A percentile compares a stretch with the other conserved stretches of the same genome.
Conservation (phyloP, 2,329 filamentous ascomycete genomes). For the Tolypocladium amazonense region DNA sequence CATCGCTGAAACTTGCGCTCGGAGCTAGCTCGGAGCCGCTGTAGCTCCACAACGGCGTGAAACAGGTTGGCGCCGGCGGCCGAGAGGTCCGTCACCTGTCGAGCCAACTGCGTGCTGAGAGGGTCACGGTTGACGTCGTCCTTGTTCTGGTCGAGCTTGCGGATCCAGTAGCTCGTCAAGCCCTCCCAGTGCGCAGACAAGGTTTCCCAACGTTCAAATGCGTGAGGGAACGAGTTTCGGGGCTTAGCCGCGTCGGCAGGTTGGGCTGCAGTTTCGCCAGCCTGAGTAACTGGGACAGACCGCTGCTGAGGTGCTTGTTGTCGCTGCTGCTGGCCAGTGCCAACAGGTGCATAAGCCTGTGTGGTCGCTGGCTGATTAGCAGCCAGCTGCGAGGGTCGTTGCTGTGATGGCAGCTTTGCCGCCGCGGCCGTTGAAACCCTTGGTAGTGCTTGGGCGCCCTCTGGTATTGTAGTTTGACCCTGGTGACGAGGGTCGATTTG, state of each 20-base stretch:
- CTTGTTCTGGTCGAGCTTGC: slow-evolving; percentile 80
- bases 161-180: slow-evolving; percentile 94
- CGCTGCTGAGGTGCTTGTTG: slow-evolving; percentile 3
- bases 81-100: slow-evolving; percentile 94
- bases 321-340: slow-evolving; percentile 8
- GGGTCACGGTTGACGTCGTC: slow-evolving; percentile 76
- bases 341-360: slow-evolving; percentile 4
- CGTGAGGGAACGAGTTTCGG: slow-evolving; percentile 78
- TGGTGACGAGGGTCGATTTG: slow-evolving; percentile 22
- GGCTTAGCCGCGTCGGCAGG: slow-evolving; percentile 22
- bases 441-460: slow-evolving; percentile 10
- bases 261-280: slow-evolving; percentile 9
- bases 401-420: slow-evolving; percentile 7
- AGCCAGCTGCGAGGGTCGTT: slow-evolving; percentile 4
- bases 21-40: slow-evolving; percentile 84
- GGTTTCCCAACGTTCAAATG: slow-evolving; percentile 95
- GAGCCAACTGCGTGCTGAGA: slow-evolving; percentile 75
- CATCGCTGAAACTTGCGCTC: slow-evolving; percentile 97
- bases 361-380: slow-evolving; percentile 1
- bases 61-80: slow-evolving; percentile 95
- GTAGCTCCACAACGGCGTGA: slow-evolving; percentile 92
- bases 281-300: slow-evolving; percentile 6
- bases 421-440: slow-evolving; percentile 5
- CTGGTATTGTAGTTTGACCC: slow-evolving; percentile 14
- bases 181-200: slow-evolving; percentile 97